A percentile compares a stretch with the other conserved stretches of the same genome.
phyloP scores from a whole-genome alignment of 139 green algal species.

The Desmodesmus armatus region DNA sequence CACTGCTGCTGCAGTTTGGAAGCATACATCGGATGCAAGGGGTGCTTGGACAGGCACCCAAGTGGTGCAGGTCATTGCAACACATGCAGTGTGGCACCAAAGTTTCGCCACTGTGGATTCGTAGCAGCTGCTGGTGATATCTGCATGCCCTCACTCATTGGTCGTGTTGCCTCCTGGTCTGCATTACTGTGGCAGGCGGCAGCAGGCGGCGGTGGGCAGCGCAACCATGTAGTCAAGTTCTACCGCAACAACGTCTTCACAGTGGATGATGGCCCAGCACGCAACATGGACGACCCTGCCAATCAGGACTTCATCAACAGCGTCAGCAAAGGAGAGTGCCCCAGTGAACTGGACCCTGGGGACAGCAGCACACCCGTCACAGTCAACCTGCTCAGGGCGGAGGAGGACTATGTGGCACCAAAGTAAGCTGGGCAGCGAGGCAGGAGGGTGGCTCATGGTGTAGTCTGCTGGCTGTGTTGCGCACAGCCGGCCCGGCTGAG shows the following conservation, averaged over 20 bases:
- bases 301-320: slow-evolving; percentile 81
- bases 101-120: too few relatives aligned
- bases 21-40: too few relatives aligned
- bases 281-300: slow-evolving; percentile 72
- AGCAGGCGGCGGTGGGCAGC: slow-evolving; percentile 18
- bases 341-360: slow-evolving; percentile 49
- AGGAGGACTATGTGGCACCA: slow-evolving; percentile 77
- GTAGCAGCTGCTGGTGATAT: background rate
- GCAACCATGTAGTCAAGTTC: slow-evolving; percentile 84
- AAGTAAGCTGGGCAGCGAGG: too few relatives aligned
- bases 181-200: background rate
- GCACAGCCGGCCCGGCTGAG: too few relatives aligned
- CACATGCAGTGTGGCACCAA: too few relatives aligned
- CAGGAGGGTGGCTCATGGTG: too few relatives aligned
- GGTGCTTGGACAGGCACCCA: too few relatives aligned
- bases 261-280: slow-evolving; percentile 75
- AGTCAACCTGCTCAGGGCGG: slow-evolving; percentile 88
- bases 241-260: slow-evolving; percentile 89
- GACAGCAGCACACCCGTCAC: slow-evolving; percentile 59
- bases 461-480: too few relatives aligned
- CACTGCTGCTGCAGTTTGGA: too few relatives aligned
- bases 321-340: slow-evolving; percentile 61
- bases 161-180: background rate
- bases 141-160: background rate
- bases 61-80: too few relatives aligned